Conservation (phyloP, 805 yeast genomes). For the Saccharomycopsis sp. region DNA sequence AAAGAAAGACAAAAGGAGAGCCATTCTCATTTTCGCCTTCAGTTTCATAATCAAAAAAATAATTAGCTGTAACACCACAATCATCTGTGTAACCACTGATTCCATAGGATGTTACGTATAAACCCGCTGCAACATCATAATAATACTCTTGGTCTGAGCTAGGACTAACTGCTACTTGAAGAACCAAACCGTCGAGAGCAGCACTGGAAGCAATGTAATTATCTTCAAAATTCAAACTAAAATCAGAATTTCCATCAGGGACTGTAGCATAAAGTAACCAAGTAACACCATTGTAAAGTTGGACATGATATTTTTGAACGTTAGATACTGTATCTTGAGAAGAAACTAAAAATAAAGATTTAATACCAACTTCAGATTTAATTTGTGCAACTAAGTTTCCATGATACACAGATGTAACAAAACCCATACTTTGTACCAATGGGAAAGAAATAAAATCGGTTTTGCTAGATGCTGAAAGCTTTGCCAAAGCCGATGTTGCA, state of each 20-base stretch:
- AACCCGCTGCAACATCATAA: too few species aligned
- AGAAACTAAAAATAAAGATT: conserved; percentile 31
- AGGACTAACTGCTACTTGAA: too few species aligned
- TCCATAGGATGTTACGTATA: too few species aligned
- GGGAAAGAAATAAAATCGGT: conserved; percentile 37
- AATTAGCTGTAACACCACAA: conserved; percentile 36
- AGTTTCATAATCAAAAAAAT: conserved; percentile 37
- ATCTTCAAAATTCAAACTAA: too few species aligned
- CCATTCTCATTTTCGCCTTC: conserved; percentile 34
- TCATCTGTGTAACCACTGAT: too few species aligned
- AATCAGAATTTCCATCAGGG: too few species aligned
- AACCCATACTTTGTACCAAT: conserved; percentile 51
- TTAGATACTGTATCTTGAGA: conserved; percentile 27
- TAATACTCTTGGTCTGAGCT: too few species aligned
- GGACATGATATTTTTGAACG: conserved; percentile 42
- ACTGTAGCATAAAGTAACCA: conserved; percentile 60
- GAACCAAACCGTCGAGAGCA: too few species aligned
- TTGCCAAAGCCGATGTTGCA: too few species aligned
- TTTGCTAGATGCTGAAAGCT: conserved; percentile 19
- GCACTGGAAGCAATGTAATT: too few species aligned
- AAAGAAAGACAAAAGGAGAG: conserved; percentile 34
- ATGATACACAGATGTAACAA: conserved; percentile 39
- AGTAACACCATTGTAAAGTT: conserved; percentile 41
- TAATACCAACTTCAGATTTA: conserved; percentile 57
- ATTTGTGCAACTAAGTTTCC: conserved; percentile 44